Conservation (phyloP, 371 early-diverging fungal species). For the Mucor velutinosus region DNA sequence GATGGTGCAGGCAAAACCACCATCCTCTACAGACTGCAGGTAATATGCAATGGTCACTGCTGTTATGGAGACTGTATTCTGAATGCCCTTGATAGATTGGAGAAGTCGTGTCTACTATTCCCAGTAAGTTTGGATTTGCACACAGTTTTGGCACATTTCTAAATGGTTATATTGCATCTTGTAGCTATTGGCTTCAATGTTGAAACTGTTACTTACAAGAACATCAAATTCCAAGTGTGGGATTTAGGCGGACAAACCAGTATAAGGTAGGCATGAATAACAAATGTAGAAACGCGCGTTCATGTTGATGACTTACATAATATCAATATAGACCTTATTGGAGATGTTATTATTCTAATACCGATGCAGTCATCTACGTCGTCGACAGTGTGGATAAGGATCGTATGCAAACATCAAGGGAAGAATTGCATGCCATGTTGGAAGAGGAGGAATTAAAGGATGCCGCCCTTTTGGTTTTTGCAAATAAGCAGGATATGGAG, state of each 20-base stretch:
- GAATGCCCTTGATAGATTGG: conserved; percentile 72
- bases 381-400: conserved; percentile 94
- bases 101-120: conserved; percentile 98
- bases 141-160: background rate
- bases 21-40: conserved; percentile 71
- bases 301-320: background rate
- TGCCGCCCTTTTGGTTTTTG: conserved; percentile 82
- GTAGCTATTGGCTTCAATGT: conserved; percentile 90
- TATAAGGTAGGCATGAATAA: conserved; percentile 65
- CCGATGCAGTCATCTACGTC: conserved; percentile 94
- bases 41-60: conserved; percentile 4
- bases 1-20: conserved; percentile 97
- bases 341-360: conserved; percentile 80
- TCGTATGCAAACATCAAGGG: conserved; percentile 87
- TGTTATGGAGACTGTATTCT: background rate
- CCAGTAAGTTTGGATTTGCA: conserved; percentile 77
- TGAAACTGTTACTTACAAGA: conserved; percentile 96
- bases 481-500: conserved; percentile 93
- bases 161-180: background rate
- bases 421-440: conserved; percentile 86
- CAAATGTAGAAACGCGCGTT: background rate
- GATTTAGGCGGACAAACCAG: conserved; percentile 98
- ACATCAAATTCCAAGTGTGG: conserved; percentile 97
- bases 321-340: conserved; percentile 37
- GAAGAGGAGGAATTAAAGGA: conserved; percentile 89